phyloP scores from a whole-genome alignment of 2,329 filamentous ascomycete genomes.

The Polychaeton citri region DNA sequence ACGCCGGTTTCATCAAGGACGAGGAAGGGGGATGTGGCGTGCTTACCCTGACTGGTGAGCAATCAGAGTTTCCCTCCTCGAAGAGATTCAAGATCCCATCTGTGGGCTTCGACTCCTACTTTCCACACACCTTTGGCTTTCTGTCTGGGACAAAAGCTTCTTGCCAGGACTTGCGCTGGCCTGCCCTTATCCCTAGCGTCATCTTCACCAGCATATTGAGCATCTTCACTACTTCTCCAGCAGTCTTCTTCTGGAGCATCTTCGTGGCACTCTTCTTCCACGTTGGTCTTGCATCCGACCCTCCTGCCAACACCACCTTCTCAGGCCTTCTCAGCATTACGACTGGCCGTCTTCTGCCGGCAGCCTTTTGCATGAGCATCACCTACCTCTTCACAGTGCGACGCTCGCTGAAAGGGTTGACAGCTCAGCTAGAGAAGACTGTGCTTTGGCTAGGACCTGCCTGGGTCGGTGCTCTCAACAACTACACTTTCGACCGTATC shows the following conservation, averaged over 20 bases:
- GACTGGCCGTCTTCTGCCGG: constrained; percentile 66
- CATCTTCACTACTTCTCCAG: constrained; percentile 62
- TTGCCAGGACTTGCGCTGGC: constrained; percentile 66
- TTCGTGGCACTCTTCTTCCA: constrained; percentile 77
- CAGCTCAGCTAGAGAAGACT: constrained; percentile 73
- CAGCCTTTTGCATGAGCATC: constrained; percentile 70
- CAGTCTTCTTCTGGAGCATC: constrained; percentile 66
- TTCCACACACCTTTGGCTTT: constrained; percentile 77
- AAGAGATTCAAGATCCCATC: constrained; percentile 59
- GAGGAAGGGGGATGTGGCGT: constrained; percentile 67
- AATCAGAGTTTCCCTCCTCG: constrained; percentile 47
- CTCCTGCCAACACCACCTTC: constrained; percentile 53
- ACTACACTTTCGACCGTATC: constrained; percentile 85
- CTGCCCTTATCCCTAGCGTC: constrained; percentile 63
- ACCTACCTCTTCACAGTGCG: constrained; percentile 69
- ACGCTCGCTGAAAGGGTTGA: constrained; percentile 55
- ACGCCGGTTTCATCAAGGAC: constrained; percentile 61
- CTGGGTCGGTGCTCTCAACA: constrained; percentile 79
- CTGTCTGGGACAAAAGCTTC: constrained; percentile 48
- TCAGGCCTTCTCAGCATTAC: constrained; percentile 61
- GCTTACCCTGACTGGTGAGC: constrained; percentile 55
- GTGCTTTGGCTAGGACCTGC: constrained; percentile 74
- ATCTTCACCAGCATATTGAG: constrained; percentile 63
- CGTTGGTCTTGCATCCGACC: constrained; percentile 74
- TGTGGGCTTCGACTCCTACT: constrained; percentile 67